phyloP scores from a whole-genome alignment of 2,329 filamentous ascomycete genomes.

The Aspergillus fructus region DNA sequence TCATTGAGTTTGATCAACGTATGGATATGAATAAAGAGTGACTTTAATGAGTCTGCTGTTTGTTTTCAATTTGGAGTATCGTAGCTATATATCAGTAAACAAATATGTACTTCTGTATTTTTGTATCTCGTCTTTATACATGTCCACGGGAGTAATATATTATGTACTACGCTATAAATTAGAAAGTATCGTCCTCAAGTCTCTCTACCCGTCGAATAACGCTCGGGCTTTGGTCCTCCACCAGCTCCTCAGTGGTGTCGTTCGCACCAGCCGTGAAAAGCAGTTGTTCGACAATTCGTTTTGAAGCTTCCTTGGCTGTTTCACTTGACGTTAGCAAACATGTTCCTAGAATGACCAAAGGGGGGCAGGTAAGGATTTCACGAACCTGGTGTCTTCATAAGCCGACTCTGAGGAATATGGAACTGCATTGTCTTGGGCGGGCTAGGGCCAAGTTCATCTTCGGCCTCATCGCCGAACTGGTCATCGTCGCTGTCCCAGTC shows the following conservation, averaged over 20 bases:
- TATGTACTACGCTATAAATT: conserved; percentile 3
- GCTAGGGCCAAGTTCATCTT: conserved; percentile 68
- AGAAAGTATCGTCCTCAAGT: conserved; percentile 51
- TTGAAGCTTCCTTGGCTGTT: conserved; percentile 50
- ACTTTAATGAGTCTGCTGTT: not conserved
- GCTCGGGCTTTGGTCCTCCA: conserved; percentile 45
- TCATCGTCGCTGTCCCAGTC: conserved; percentile 74
- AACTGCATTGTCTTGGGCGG: conserved; percentile 74
- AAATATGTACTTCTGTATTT: too few relatives aligned
- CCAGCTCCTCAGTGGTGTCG: conserved; percentile 37
- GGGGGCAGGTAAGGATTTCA: conserved; percentile 22
- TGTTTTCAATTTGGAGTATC: not conserved
- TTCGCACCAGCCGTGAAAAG: conserved; percentile 47
- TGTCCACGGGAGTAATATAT: not conserved
- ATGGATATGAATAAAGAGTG: not conserved
- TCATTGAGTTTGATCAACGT: too few relatives aligned
- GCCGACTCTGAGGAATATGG: conserved; percentile 50
- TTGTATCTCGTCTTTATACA: not conserved
- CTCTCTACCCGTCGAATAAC: conserved; percentile 42
- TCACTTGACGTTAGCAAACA: not conserved
- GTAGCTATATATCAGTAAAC: not conserved
- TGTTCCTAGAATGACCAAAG: not conserved
- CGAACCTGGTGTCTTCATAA: conserved; percentile 51
- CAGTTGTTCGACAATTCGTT: conserved; percentile 50
- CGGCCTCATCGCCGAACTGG: conserved; percentile 60